Evolutionary conservation across 768 basidiomycete genomes (phyloP), one percentile per base, ranked within the genome.

Genomic region (Coprinellus micaceus): DNA sequence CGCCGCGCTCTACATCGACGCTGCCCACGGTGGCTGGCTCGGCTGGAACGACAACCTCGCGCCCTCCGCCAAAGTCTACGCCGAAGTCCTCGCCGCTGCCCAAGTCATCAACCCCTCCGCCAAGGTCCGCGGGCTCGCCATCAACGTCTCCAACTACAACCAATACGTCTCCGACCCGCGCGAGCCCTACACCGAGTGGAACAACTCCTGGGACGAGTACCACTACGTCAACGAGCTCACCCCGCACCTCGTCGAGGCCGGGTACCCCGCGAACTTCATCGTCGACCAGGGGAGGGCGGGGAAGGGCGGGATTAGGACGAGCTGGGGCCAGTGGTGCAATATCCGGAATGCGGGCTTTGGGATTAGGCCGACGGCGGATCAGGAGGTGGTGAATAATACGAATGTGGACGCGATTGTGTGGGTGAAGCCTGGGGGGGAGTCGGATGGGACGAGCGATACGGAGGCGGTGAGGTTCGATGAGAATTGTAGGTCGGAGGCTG

Each of bases 371-470:
- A 71, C 73, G 3, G 61, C 70, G 2, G 57, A 60, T 48, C 60
- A 62, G 30, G 53, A 51, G 2, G 39, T 60, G 3, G 43, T 61
- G 19, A 62, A 64, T 46, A 70, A 69, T 30, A 60, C 65, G 6
- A 60, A 62, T 53, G 66, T 74, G 40, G 75, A 77, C 60, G 67
- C 73, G 26, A 67, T 75, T 52, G 74, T 74, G 25, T 75, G 75
- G 73, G 72, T 70, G 15, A 75, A 75, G 67, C 74, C 74, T 25
- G 74, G 72, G 58, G 74, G 74, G 43, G 72, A 75, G 60, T 69
- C 64, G 6, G 74, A 75, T 43, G 75, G 74, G 22, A 75, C 75
- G 6, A 69, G 67, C 30, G 67, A 76, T 52, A 49, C 65, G 13
- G 65, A 64, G 21, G 64, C 74, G 2, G 60, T 58, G 1, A 62